Percentiles rank a stretch among this genome's conserved stretches.
Conservation (phyloP, 1,284 basidiomycete species). For the Malassezia nana region DNA sequence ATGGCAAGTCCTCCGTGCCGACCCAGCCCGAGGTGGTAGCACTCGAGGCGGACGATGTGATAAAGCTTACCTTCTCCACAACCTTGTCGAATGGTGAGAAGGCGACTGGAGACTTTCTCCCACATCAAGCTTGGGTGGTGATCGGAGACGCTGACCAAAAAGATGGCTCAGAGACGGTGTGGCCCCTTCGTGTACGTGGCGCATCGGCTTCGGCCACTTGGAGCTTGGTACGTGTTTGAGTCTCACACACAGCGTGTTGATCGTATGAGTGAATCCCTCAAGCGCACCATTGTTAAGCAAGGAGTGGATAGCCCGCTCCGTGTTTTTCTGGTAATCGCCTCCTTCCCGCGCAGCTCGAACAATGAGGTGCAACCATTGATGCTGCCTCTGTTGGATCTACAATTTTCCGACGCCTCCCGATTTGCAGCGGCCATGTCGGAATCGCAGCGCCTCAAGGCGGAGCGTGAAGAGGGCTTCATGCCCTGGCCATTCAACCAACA, state of each 20-base stretch:
- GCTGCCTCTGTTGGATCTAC: conserved; percentile 5
- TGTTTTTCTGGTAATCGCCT: conserved; percentile 5
- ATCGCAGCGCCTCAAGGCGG: not conserved
- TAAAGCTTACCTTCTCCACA: conserved; percentile 3
- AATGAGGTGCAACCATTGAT: not conserved
- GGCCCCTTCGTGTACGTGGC: conserved; percentile 14
- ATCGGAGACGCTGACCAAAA: not conserved
- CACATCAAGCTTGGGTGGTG: conserved; percentile 16
- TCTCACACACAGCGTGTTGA: conserved; percentile 8
- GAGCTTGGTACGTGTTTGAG: not conserved
- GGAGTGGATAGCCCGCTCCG: not conserved
- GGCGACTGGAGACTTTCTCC: not conserved
- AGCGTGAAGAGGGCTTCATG: conserved; percentile 6
- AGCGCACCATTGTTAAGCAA: not conserved
- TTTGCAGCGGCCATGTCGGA: not conserved
- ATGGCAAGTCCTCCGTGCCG: not conserved
- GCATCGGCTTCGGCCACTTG: conserved; percentile 1
- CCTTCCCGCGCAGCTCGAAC: not conserved
- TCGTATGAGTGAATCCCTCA: conserved; percentile 1
- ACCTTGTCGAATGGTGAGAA: not conserved
- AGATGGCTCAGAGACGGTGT: not conserved
- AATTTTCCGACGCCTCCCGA: not conserved
- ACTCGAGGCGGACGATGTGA: conserved; percentile 13
- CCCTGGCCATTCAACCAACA: conserved; percentile 5
- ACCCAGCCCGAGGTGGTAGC: not conserved